Base-by-base conservation (phyloP, 2,329 filamentous ascomycete genomes). In the Sporothrix humicola region DNA sequence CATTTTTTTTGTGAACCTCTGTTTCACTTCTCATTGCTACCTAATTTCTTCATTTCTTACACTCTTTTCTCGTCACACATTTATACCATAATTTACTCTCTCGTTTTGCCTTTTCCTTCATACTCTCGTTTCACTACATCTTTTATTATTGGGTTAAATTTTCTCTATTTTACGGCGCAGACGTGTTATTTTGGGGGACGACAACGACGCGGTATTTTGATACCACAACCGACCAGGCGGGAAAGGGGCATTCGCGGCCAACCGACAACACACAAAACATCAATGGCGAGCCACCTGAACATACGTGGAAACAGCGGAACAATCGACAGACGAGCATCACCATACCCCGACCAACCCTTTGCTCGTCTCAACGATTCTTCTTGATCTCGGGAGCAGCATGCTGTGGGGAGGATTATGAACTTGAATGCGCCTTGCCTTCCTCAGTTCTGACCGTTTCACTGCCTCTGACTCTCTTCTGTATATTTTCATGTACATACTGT, bases 401-500 rank as follows among this genome's bases (percentile, higher is more conserved):
- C 8, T 52, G 65, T 52, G 46, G 37, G 46, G 5, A 23, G 31
- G 61, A 15, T 37, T 26, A 59, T 26, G 59, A 46, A 42, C 23
- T 3, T n/a, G 23, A 10, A 8, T 59, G 20, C 23, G 20, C 56
- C 54, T 59, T 26, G n/a, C 56, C 58, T 44, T 37, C 31, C 31
- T 37, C 31, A 37, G 31, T 37, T 37, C 31, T 37, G 31, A 37
- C 31, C 31, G 31, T 37, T 17, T 42, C 17, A 2, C 31, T 23
- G 26, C 46, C 54, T 63, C 70, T 13, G 50, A 26, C 23, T 20
- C 66, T 59, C 17, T 58, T 72, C 50, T 75, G 72, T 75, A 75
- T 74, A 73, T n/a, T 70, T 73, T 63, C 71, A 42, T 75, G 73
- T 76, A 75, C 74, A 76, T 76, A 76, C 56, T 74, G 61, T 72